Conservation (phyloP, 768 basidiomycete genomes). For the Ramaria sp. region DNA sequence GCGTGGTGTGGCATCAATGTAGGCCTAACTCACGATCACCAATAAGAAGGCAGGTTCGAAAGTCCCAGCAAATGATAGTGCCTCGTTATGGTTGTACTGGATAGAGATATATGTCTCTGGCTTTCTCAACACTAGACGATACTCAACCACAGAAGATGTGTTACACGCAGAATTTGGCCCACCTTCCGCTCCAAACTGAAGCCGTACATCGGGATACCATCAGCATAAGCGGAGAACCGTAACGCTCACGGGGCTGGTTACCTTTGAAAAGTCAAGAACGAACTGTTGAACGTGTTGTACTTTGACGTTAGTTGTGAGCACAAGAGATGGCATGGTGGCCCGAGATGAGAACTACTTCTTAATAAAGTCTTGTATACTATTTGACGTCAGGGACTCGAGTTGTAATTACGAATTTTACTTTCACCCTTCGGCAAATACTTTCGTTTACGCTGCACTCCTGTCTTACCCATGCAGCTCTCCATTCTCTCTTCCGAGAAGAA, state of each 20-base stretch:
- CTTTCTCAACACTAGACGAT: constrained; percentile 30
- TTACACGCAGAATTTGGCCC: neutral
- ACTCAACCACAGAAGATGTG: neutral
- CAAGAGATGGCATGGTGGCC: constrained; percentile 27
- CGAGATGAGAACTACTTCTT: too few relatives aligned
- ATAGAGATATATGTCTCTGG: constrained; percentile 45
- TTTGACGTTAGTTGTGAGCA: constrained; percentile 29
- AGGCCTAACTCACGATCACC: constrained; percentile 35
- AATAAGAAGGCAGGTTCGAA: constrained; percentile 58
- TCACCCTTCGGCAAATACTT: too few relatives aligned
- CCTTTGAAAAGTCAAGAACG: constrained; percentile 47
- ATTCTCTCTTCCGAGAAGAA: too few relatives aligned
- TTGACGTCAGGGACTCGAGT: too few relatives aligned
- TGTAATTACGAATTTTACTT: too few relatives aligned
- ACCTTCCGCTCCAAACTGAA: constrained; percentile 38
- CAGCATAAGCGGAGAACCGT: neutral
- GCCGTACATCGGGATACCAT: neutral
- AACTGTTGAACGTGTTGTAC: constrained; percentile 25
- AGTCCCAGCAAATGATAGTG: constrained; percentile 47
- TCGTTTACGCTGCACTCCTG: too few relatives aligned
- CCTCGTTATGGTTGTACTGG: constrained; percentile 45
- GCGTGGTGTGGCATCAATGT: neutral
- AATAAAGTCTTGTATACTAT: too few relatives aligned
- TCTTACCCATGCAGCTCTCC: too few relatives aligned
- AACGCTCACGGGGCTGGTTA: constrained; percentile 12